These are phyloP conservation scores for Paramyrothecium sp. DNA, from an alignment of 2,329 filamentous ascomycete species.

Conservation along the genomic window DNA sequence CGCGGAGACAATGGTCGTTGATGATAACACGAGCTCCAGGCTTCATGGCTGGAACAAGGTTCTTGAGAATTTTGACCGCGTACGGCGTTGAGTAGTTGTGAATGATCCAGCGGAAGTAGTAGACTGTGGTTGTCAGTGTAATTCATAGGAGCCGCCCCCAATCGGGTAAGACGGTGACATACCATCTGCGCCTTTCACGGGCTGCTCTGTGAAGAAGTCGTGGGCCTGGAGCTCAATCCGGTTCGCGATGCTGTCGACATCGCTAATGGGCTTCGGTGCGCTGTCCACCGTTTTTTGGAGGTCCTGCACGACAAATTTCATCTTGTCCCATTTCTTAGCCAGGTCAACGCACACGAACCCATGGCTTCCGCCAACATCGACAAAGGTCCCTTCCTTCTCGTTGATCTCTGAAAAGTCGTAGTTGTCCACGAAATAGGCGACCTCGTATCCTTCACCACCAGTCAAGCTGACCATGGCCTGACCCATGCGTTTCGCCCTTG, in stretches of 20 bases:
- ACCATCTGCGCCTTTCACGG: conserved; percentile 51
- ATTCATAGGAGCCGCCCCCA: no score
- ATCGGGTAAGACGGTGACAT: conserved; percentile 10
- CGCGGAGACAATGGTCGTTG: conserved; percentile 43
- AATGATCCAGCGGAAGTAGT: conserved; percentile 59
- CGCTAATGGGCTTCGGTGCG: conserved; percentile 41
- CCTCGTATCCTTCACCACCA: conserved; percentile 54
- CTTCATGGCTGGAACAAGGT: conserved; percentile 54
- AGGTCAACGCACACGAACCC: conserved; percentile 57
- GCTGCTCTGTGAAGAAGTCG: conserved; percentile 58
- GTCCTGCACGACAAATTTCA: conserved; percentile 57
- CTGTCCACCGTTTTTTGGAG: conserved; percentile 45
- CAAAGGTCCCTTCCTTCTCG: conserved; percentile 43
- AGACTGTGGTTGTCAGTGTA: conserved; percentile 33
- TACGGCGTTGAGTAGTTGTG: conserved; percentile 61
- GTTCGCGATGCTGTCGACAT: conserved; percentile 33
- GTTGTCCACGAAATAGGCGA: conserved; percentile 49
- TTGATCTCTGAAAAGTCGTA: conserved; percentile 53
- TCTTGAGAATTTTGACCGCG: conserved; percentile 45
- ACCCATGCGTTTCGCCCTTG: conserved; percentile 50
- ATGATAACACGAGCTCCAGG: conserved; percentile 48
- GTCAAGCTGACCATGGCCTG: conserved; percentile 54
- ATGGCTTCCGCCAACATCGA: conserved; percentile 59
- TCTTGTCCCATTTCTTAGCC: conserved; percentile 46
- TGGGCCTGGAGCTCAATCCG: conserved; percentile 46